phyloP scores from a whole-genome alignment of 805 yeast species.

The Torulaspora maleeae region DNA sequence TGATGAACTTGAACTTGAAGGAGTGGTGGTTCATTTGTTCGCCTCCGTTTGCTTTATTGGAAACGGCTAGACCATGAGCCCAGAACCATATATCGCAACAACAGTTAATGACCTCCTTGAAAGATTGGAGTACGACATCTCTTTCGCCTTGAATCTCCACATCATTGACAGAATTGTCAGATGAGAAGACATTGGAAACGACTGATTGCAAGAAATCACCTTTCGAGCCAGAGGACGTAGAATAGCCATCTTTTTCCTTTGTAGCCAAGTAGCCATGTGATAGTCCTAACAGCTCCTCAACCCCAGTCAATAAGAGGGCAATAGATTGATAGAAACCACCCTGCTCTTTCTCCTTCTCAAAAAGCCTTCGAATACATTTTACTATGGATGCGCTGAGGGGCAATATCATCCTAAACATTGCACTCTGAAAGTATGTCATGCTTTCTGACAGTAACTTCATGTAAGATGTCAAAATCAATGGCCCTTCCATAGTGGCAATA shows the following conservation, averaged over 20 bases:
- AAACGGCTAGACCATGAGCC: conserved; percentile 24
- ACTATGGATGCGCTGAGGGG: conserved; percentile 47
- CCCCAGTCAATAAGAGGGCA: conserved; percentile 47
- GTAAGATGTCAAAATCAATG: conserved; percentile 34
- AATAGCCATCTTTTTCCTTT: conserved; percentile 30
- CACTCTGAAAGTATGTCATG: conserved; percentile 45
- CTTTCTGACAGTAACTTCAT: conserved; percentile 48
- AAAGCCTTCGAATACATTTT: conserved; percentile 25
- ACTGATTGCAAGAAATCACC: conserved; percentile 34
- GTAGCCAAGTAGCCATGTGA: conserved; percentile 52
- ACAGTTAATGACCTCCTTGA: conserved; percentile 53
- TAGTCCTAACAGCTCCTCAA: conserved; percentile 58
- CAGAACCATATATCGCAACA: conserved; percentile 71
- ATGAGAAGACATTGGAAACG: conserved; percentile 35
- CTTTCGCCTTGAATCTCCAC: conserved; percentile 43
- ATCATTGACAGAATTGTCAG: conserved; percentile 36
- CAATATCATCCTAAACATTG: conserved; percentile 52
- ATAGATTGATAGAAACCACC: conserved; percentile 46
- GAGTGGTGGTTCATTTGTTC: conserved; percentile 42
- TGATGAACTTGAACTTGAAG: conserved; percentile 60
- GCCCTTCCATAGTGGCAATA: conserved; percentile 41
- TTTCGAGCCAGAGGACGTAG: conserved; percentile 16
- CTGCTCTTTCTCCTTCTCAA: conserved; percentile 19
- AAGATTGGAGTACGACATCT: conserved; percentile 54
- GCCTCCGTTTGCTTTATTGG: conserved; percentile 8